phyloP scores from a whole-genome alignment of 2,329 filamentous ascomycete species.

The Colletotrichum sp. region DNA sequence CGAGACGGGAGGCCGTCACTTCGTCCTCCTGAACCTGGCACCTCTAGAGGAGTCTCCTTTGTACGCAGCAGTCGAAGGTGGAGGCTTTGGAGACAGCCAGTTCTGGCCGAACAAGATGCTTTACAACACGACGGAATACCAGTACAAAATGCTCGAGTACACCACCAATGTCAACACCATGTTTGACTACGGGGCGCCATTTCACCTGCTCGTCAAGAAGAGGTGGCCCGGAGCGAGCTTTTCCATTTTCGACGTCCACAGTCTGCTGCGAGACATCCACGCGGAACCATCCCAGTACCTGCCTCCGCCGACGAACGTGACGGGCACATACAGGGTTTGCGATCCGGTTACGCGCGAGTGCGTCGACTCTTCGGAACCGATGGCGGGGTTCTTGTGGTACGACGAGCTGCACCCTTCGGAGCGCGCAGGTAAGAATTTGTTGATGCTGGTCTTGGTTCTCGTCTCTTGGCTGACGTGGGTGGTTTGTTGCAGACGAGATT shows the following conservation, averaged over 20 bases:
- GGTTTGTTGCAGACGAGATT: slow-evolving; percentile 33
- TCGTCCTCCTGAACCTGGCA: slow-evolving; percentile 73
- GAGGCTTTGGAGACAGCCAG: slow-evolving; percentile 43
- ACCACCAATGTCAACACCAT: slow-evolving; percentile 53
- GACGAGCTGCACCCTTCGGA: slow-evolving; percentile 76
- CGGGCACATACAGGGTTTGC: slow-evolving; percentile 63
- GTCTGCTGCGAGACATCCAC: slow-evolving; percentile 69
- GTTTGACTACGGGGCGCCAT: slow-evolving; percentile 54
- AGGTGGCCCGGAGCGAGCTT: slow-evolving; percentile 65
- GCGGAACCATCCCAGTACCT: slow-evolving; percentile 65
- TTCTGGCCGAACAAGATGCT: slow-evolving; percentile 52
- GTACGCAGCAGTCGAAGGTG: slow-evolving; percentile 58
- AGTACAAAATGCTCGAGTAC: slow-evolving; percentile 51
- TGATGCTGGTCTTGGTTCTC: not conserved
- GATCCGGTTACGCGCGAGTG: slow-evolving; percentile 36
- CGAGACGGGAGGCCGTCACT: slow-evolving; percentile 68
- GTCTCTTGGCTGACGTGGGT: slow-evolving; percentile 12
- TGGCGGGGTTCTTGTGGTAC: slow-evolving; percentile 72
- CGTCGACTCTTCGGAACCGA: slow-evolving; percentile 39
- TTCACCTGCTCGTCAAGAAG: slow-evolving; percentile 44
- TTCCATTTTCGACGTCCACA: slow-evolving; percentile 71
- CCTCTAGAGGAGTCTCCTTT: slow-evolving; percentile 72
- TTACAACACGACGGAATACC: slow-evolving; percentile 52
- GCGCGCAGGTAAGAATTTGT: slow-evolving; percentile 59
- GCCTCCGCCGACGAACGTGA: slow-evolving; percentile 66